A percentile compares a stretch with the other conserved stretches of the same genome.
Evolutionary conservation across 169 alveolate species (phyloP).

Genomic region (Theileria equi): DNA sequence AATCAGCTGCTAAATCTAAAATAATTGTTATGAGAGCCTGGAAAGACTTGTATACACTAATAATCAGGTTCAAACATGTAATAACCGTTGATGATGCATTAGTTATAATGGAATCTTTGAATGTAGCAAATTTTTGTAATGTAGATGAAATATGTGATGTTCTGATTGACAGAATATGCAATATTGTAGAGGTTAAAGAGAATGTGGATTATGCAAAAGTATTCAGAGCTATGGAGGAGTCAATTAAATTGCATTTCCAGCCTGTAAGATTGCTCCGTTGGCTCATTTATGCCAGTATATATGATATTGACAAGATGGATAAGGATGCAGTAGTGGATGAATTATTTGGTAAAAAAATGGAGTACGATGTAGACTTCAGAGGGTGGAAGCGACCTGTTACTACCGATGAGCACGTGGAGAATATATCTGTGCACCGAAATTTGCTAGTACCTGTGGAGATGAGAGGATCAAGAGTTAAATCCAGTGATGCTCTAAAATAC

Average conservation of each 20-base stretch:
- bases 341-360: constrained; percentile 1
- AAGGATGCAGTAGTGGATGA: constrained; percentile 4
- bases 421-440: constrained; percentile 1
- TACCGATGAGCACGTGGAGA: background rate
- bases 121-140: constrained; percentile 23
- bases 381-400: constrained; percentile 55
- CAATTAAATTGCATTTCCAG: background rate
- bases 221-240: constrained; percentile 30
- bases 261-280: constrained; percentile 45
- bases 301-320: constrained; percentile 36
- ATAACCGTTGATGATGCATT: background rate
- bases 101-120: constrained; percentile 1
- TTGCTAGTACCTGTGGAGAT: constrained; percentile 13
- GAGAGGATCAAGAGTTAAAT: constrained; percentile 9
- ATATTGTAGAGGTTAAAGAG: constrained; percentile 41
- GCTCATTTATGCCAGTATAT: constrained; percentile 20
- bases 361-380: constrained; percentile 54
- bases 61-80: background rate
- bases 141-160: constrained; percentile 22
- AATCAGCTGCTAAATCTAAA: constrained; percentile 5
- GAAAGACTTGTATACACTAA: background rate
- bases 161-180: constrained; percentile 29
- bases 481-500: constrained; percentile 31
- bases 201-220: background rate
- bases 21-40: too few species aligned